Evolutionary conservation across 2,329 filamentous ascomycete species (phyloP).

Genomic region (Seiridium cupressi): DNA sequence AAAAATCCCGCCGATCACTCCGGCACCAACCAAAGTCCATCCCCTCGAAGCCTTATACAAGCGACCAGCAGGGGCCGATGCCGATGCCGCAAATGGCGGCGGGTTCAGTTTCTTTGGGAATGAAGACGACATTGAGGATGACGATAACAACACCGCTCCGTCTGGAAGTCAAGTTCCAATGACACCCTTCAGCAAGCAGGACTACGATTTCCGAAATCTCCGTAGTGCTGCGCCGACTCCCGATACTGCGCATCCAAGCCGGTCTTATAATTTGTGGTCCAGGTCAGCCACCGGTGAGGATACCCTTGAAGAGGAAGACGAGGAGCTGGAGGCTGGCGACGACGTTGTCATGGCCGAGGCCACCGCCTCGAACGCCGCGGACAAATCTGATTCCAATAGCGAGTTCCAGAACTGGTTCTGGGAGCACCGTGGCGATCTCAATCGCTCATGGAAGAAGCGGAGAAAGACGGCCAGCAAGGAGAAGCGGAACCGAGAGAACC

Average conservation of each 20-base stretch:
- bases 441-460: constrained; percentile 64
- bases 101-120: constrained; percentile 76
- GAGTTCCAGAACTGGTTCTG: constrained; percentile 70
- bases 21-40: constrained; percentile 59
- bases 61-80: constrained; percentile 46
- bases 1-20: constrained; percentile 49
- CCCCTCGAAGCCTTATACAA: constrained; percentile 94
- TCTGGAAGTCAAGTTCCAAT: constrained; percentile 53
- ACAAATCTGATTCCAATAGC: constrained; percentile 18
- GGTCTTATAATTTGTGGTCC: constrained; percentile 59
- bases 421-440: constrained; percentile 63
- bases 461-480: constrained; percentile 64
- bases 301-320: constrained; percentile 40
- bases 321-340: constrained; percentile 31
- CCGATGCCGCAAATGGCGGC: constrained; percentile 40
- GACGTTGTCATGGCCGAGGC: constrained; percentile 16
- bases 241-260: constrained; percentile 78
- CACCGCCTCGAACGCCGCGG: constrained; percentile 1
- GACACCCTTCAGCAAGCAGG: constrained; percentile 80
- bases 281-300: constrained; percentile 20
- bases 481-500: constrained; percentile 65
- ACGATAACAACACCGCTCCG: constrained; percentile 13
- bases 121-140: constrained; percentile 45
- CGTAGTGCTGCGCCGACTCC: constrained; percentile 92
- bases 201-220: constrained; percentile 71